phyloP scores from a whole-genome alignment of 306 rosid species.

The Crotalaria pallida region DNA sequence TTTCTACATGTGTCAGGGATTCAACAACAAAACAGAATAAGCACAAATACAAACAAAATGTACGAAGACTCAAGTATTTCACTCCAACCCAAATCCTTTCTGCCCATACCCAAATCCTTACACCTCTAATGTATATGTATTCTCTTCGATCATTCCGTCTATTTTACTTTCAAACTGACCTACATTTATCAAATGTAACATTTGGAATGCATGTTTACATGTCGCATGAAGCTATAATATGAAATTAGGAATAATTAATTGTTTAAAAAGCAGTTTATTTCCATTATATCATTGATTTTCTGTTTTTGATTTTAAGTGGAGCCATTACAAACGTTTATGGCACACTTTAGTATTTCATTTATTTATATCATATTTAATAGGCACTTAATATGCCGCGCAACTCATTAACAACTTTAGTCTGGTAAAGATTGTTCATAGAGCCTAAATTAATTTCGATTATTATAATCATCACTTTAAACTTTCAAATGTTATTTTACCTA shows the following conservation, averaged over 20 bases:
- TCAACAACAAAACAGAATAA: slow-evolving; percentile 13
- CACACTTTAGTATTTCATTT: background rate
- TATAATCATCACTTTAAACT: background rate
- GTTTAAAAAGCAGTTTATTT: background rate
- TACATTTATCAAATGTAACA: background rate
- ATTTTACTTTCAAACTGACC: background rate
- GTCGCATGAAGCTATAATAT: background rate
- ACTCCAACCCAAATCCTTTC: background rate
- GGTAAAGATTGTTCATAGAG: background rate
- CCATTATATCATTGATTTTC: background rate
- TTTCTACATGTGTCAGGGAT: slow-evolving; percentile 45
- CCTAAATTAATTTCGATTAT: background rate
- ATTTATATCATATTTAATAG: background rate
- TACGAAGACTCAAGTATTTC: background rate
- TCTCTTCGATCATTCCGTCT: background rate
- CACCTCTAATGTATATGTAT: background rate
- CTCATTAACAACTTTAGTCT: background rate
- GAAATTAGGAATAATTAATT: background rate
- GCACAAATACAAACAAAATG: background rate
- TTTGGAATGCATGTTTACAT: background rate
- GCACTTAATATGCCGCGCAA: background rate
- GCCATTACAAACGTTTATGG: background rate
- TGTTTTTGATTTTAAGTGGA: background rate
- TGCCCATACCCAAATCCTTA: background rate
- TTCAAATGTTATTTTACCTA: background rate